Percentiles rank a stretch among this genome's conserved stretches.
phyloP scores from a whole-genome alignment of 2,329 filamentous ascomycete genomes.

The Hypoxylon sp. region DNA sequence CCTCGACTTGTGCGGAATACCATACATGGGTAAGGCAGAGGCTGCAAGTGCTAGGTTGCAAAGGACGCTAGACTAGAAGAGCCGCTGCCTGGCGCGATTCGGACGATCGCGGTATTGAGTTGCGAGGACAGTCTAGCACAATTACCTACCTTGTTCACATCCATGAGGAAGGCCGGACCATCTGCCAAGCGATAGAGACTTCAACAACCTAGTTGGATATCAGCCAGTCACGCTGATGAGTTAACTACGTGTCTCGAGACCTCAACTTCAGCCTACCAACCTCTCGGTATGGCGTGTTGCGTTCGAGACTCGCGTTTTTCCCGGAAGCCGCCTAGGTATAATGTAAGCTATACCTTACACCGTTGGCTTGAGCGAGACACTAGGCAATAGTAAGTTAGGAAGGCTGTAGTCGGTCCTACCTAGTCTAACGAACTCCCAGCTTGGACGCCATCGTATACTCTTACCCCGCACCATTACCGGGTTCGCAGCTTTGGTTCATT shows the following conservation, averaged over 20 bases:
- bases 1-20: conserved; percentile 18
- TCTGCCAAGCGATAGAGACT: neutral
- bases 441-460: conserved; percentile 3
- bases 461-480: conserved; percentile 6
- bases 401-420: neutral
- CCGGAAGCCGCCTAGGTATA: neutral
- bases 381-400: neutral
- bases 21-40: conserved; percentile 10
- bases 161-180: neutral
- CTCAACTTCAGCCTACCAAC: neutral
- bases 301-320: neutral
- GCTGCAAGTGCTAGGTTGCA: conserved; percentile 23
- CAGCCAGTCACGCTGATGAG: no score
- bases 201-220: no score
- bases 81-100: conserved; percentile 22
- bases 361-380: neutral
- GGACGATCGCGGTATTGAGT: conserved; percentile 3
- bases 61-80: conserved; percentile 19
- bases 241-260: neutral
- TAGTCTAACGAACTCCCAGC: neutral
- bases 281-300: neutral
- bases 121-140: neutral
- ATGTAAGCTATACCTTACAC: neutral
- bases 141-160: neutral
- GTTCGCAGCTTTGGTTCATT: conserved; percentile 2